phyloP scores from a whole-genome alignment of 257 asterid genomes.

The Capsicum baccatum region DNA sequence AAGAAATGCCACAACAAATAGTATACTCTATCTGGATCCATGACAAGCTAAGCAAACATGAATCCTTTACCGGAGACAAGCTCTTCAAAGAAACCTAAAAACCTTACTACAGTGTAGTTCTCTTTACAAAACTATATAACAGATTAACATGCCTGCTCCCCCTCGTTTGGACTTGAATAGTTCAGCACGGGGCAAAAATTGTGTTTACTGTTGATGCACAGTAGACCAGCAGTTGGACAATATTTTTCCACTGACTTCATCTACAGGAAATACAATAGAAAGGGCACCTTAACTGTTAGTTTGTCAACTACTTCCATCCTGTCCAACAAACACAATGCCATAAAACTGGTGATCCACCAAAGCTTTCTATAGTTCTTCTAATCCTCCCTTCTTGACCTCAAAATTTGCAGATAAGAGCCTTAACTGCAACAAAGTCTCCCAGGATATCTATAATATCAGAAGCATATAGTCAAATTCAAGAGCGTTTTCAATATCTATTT shows the following conservation, averaged over 20 bases:
- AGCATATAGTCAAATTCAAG: not conserved
- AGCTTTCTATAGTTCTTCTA: not conserved
- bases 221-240: not conserved
- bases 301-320: not conserved
- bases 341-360: not conserved
- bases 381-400: conserved; percentile 10
- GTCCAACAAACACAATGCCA: not conserved
- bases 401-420: conserved; percentile 10
- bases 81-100: not conserved
- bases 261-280: conserved; percentile 6
- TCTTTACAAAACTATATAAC: not conserved
- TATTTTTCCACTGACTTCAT: not conserved
- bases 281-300: not conserved
- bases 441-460: not conserved
- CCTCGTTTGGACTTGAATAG: not conserved
- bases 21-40: conserved; percentile 18
- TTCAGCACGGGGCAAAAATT: not conserved
- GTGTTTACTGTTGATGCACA: conserved; percentile 15
- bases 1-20: conserved; percentile 13
- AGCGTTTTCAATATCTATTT: not conserved
- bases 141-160: not conserved
- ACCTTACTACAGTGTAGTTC: conserved; percentile 5
- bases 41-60: not conserved
- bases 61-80: not conserved
- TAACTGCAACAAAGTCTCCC: not conserved